These are phyloP conservation scores for Plectosphaerella sp. DNA, from an alignment of 2,329 filamentous ascomycete species.

Conservation along the genomic window DNA sequence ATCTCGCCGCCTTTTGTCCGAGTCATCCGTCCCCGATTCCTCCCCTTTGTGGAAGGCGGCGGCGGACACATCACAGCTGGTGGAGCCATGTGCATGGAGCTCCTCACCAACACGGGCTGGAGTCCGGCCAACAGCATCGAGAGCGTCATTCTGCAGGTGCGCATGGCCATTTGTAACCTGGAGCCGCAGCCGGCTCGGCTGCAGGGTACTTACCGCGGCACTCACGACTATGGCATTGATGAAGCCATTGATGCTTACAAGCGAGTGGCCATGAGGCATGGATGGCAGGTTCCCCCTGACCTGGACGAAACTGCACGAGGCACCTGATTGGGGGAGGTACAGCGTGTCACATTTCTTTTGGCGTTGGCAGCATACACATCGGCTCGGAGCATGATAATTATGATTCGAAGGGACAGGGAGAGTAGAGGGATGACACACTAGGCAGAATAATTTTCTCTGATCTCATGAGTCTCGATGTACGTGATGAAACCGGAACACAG, in stretches of 20 bases:
- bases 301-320: conserved; percentile 41
- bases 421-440: too few relatives aligned
- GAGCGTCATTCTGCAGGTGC: conserved; percentile 74
- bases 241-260: conserved; percentile 72
- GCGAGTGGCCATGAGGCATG: conserved; percentile 53
- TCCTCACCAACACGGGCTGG: conserved; percentile 83
- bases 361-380: too few relatives aligned
- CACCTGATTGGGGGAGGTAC: conserved; percentile 3
- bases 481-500: too few relatives aligned
- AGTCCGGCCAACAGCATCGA: conserved; percentile 69
- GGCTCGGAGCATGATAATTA: too few relatives aligned
- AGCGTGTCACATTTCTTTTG: too few relatives aligned
- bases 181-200: conserved; percentile 73
- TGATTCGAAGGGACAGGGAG: too few relatives aligned
- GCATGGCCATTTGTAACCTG: conserved; percentile 65
- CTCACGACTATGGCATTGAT: conserved; percentile 55
- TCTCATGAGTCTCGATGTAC: too few relatives aligned
- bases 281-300: conserved; percentile 67
- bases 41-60: conserved; percentile 66
- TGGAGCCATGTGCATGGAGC: conserved; percentile 79
- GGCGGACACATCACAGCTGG: conserved; percentile 83
- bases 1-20: conserved; percentile 80
- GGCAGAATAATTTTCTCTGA: too few relatives aligned
- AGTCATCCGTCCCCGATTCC: conserved; percentile 74
- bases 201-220: conserved; percentile 17